Evolutionary conservation across 345 rosid genomes (phyloP).

Genomic region (Lepidium sativum): DNA sequence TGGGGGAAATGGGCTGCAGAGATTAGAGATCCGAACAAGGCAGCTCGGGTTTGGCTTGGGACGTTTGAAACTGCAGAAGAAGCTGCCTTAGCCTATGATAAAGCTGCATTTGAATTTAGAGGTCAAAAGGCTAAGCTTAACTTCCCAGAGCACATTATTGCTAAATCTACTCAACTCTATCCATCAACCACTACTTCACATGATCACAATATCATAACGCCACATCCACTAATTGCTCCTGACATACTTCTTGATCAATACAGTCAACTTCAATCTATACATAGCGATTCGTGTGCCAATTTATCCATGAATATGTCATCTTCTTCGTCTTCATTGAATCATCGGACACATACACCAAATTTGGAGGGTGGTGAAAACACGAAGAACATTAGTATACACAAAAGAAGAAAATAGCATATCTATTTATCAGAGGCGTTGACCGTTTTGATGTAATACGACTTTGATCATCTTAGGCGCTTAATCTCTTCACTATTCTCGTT

Average conservation of each 20-base stretch:
- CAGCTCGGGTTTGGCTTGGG: conserved; percentile 30
- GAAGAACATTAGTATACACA: conserved; percentile 8
- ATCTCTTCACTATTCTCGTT: neutral
- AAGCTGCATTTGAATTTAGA: conserved; percentile 26
- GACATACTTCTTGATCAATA: conserved; percentile 28
- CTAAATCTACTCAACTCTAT: neutral
- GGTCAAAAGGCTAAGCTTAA: conserved; percentile 30
- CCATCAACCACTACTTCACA: neutral
- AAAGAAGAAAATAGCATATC: conserved; percentile 22
- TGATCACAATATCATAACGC: neutral
- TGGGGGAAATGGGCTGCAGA: conserved; percentile 33
- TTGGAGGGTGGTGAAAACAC: conserved; percentile 7
- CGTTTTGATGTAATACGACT: neutral
- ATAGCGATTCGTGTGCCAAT: neutral
- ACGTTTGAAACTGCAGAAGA: conserved; percentile 26
- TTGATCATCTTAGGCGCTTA: neutral
- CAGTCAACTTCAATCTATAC: neutral
- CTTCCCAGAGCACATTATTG: conserved; percentile 24
- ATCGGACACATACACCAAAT: neutral
- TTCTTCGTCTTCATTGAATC: conserved; percentile 2
- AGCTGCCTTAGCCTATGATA: conserved; percentile 30
- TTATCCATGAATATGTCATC: conserved; percentile 11
- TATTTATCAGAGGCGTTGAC: neutral
- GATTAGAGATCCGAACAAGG: conserved; percentile 28
- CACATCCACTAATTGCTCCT: conserved; percentile 10